Evolutionary conservation across 164 flowering plant species (phyloP), one percentile per base, ranked within the genome.

Genomic region (Magnolia officinalis): DNA sequence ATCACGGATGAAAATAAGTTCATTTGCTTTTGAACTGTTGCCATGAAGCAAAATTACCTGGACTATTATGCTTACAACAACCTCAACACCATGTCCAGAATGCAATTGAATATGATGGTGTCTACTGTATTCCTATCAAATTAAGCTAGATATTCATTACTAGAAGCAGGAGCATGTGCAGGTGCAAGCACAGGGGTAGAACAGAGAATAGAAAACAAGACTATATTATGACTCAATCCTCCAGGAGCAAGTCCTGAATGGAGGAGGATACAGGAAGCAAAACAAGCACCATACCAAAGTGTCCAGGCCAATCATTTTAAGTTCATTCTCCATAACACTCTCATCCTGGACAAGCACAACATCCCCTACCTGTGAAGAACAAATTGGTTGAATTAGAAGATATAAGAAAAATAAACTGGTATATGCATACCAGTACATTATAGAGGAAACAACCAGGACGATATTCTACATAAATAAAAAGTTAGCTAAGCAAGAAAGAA

Each of bases 321-420:
- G 74, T n/a, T 87, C 90, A 79, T 81, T 86, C 61, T 94, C 94
- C 78, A 88, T 72, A 67, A 89, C 89, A 80, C 75, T 79, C 82
- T 91, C 98, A 85, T 94, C 92, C 71, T 85, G 83, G 71, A 94
- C 83, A 67, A 94, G 96, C 75, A 94, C 87, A 31, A 94, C 93
- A 82, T 94, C 97, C 29, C 97, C 98, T 67, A 94, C 90, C 98
- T 94, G 84, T 9, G 70, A 74, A 69, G 67, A 79, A 50, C 16
- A 50, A 20, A 50, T 8, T 55, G 18, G 11, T 23, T 26, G n/a
- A 45, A 29, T 31, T 45, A 13, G 51, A 64, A 26, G 10, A 5
- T 31, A 37, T 37, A 4, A 31, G 26, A 29, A 45, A 37, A 64
- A 58, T 67, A 14, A 10, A 72, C 58, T 58, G 6, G 13, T 6